Conservation (phyloP, 2,329 filamentous ascomycete genomes). For the Decorospora gaudefroyi region DNA sequence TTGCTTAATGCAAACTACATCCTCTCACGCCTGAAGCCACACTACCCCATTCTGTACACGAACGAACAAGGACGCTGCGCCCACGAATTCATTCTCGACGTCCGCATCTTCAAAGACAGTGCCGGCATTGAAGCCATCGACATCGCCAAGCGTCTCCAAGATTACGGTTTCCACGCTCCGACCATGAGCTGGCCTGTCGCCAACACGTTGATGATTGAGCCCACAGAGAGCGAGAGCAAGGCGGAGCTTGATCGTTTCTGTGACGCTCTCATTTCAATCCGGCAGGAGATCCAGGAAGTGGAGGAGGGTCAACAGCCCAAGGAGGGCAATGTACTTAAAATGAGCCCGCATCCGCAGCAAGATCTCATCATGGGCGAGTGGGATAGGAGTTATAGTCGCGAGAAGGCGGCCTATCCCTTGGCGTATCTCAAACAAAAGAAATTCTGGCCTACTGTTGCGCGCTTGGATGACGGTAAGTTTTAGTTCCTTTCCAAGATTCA, state of each 20-base stretch:
- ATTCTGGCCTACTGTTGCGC: slow-evolving; percentile 89
- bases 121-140: slow-evolving; percentile 89
- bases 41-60: slow-evolving; percentile 93
- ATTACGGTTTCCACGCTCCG: slow-evolving; percentile 96
- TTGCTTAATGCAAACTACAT: slow-evolving; percentile 98
- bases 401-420: slow-evolving; percentile 85
- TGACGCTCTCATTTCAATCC: slow-evolving; percentile 84
- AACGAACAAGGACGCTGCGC: slow-evolving; percentile 87
- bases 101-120: slow-evolving; percentile 79
- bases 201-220: slow-evolving; percentile 97
- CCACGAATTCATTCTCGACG: slow-evolving; percentile 95
- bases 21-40: slow-evolving; percentile 78
- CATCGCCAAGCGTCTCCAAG: slow-evolving; percentile 93
- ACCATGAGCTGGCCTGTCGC: slow-evolving; percentile 97
- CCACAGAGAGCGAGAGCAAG: slow-evolving; percentile 90
- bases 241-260: slow-evolving; percentile 93
- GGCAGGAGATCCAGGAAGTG: slow-evolving; percentile 79
- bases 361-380: slow-evolving; percentile 78
- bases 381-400: slow-evolving; percentile 78
- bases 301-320: slow-evolving; percentile 77
- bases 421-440: slow-evolving; percentile 89
- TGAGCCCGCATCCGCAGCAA: slow-evolving; percentile 80
- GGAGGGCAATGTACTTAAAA: slow-evolving; percentile 83
- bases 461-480: slow-evolving; percentile 80
- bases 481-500: neutral